Percentiles rank a stretch among this genome's conserved stretches.
phyloP scores from a whole-genome alignment of 305 asterid species.

The Ajuga reptans region DNA sequence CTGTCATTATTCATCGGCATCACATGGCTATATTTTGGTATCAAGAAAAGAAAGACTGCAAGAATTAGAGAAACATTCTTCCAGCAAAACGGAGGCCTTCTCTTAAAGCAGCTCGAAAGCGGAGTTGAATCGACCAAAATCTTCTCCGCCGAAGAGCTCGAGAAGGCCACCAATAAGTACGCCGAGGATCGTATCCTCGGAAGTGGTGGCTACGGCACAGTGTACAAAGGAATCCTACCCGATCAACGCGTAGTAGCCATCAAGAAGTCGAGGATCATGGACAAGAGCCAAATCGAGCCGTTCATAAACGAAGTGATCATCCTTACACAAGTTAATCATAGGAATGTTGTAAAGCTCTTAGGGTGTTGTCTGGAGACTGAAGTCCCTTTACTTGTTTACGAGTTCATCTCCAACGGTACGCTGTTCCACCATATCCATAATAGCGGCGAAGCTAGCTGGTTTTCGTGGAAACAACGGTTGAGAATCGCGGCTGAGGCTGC shows the following conservation, averaged over 20 bases:
- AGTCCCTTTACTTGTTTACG: slow-evolving; percentile 40
- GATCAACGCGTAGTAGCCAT: slow-evolving; percentile 33
- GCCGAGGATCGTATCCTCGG: slow-evolving; percentile 37
- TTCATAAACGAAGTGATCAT: slow-evolving; percentile 40
- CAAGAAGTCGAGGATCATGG: slow-evolving; percentile 33
- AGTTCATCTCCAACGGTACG: slow-evolving; percentile 32
- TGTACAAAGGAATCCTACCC: slow-evolving; percentile 29
- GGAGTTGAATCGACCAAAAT: slow-evolving; percentile 21
- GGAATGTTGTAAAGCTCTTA: slow-evolving; percentile 32
- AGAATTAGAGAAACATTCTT: slow-evolving; percentile 28
- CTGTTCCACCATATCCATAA: slow-evolving; percentile 32
- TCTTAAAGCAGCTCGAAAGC: slow-evolving; percentile 28
- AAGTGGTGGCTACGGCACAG: slow-evolving; percentile 34
- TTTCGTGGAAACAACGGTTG: slow-evolving; percentile 35
- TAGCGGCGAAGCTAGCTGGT: slow-evolving; percentile 7
- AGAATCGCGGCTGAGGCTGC: slow-evolving; percentile 33
- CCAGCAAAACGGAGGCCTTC: slow-evolving; percentile 40
- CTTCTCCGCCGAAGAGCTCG: slow-evolving; percentile 30
- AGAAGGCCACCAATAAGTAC: slow-evolving; percentile 37
- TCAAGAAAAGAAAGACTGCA: slow-evolving; percentile 24
- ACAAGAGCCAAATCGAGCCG: slow-evolving; percentile 32
- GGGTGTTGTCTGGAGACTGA: slow-evolving; percentile 46
- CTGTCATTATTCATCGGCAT: slow-evolving; percentile 16
- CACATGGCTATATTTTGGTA: slow-evolving; percentile 27
- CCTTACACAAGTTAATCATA: slow-evolving; percentile 35